Base-by-base conservation (phyloP, 345 rosid genomes). In the Brassica nigra region DNA sequence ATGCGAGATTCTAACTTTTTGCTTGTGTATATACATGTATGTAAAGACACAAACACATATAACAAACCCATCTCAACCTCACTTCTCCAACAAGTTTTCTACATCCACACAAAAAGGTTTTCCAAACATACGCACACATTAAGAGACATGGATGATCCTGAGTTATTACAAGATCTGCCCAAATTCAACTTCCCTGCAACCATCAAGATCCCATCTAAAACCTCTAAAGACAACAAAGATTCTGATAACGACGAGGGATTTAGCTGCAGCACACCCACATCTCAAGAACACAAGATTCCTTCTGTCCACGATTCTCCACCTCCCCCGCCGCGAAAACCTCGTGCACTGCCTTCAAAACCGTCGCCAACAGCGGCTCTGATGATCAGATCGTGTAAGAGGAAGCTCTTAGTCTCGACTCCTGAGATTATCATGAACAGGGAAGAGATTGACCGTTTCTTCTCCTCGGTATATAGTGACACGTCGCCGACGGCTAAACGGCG, bases 321-420 rank as follows among this genome's bases (percentile, higher is more conserved):
- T 49, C 83, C 83, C 31, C 76, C 83, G 11, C 83, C 83, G 5
- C 3, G 83, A 54, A 80, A 80, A 75, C 79, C 75, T 7, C 73
- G 73, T 12, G 37, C 63, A 58, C 77, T 39, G 12, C 82, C 78
- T 16, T 79, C 70, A 34, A 64, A 67, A 68, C 68, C 83, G 42
- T 70, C 80, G 37, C 76, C 76, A 8, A 70, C 80, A 49, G 80
- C 80, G 73, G 42, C 68, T 80, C 27, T 44, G 62, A 76, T 74
- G 79, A 80, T 76, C 42, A 80, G 76, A 75, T 76, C 83, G 73
- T 80, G 83, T 37, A 80, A 80, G 69, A 76, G 83, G 76, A 80
- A 80, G 73, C 80, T 80, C 28, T 9, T 76, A 66, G 79, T 71
- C 3, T 76, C 83, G 27, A 70, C 73, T 80, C 75, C 79, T 80